phyloP scores from a whole-genome alignment of 192 early-diverging fungal species.

The Backusella tarrabulga region DNA sequence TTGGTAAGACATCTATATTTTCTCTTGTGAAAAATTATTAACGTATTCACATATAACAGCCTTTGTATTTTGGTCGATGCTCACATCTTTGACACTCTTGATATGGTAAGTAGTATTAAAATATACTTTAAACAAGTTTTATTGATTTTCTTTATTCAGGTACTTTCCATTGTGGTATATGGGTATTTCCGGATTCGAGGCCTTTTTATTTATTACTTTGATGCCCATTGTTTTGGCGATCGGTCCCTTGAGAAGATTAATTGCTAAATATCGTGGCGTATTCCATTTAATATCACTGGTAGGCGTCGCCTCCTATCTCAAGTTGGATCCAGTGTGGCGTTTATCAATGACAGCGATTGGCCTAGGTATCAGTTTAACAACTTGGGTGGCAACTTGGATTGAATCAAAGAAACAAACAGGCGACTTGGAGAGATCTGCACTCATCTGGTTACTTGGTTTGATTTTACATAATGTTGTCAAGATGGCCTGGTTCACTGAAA shows the following conservation, averaged over 20 bases:
- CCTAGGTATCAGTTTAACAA: constrained; percentile 53
- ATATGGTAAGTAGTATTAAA: constrained; percentile 27
- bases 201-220: constrained; percentile 62
- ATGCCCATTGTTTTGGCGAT: constrained; percentile 61
- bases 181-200: constrained; percentile 82
- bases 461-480: constrained; percentile 67
- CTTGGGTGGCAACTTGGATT: constrained; percentile 59
- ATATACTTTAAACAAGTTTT: background rate
- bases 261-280: constrained; percentile 53
- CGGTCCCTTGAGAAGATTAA: constrained; percentile 45
- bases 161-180: constrained; percentile 87
- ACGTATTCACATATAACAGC: constrained; percentile 33
- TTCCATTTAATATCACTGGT: constrained; percentile 58
- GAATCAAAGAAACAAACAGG: constrained; percentile 50
- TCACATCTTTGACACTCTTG: constrained; percentile 67
- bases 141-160: constrained; percentile 45
- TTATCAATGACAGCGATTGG: constrained; percentile 59
- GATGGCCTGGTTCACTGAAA: constrained; percentile 75
- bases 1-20: constrained; percentile 42
- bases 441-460: constrained; percentile 68
- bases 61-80: constrained; percentile 82
- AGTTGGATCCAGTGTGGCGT: constrained; percentile 54
- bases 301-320: constrained; percentile 62
- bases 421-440: constrained; percentile 59
- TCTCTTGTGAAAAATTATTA: background rate